Base-by-base conservation (phyloP, 2,329 filamentous ascomycete species). In the Dactylellina haptotyla region DNA sequence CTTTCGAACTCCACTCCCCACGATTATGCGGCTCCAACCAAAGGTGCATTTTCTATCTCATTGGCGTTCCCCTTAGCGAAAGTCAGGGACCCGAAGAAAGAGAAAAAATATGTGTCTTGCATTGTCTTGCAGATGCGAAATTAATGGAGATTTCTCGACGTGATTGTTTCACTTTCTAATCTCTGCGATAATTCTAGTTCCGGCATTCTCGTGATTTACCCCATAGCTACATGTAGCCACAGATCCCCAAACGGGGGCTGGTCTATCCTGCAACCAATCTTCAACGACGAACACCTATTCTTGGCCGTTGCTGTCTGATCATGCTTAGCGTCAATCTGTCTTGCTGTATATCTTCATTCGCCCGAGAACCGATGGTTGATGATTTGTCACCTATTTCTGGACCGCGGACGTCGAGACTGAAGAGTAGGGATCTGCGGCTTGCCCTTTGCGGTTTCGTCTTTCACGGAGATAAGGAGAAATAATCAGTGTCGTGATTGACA, bases 41-140 rank as follows among this genome's bases (percentile, higher is more conserved):
- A 46, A 39, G 28, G 28, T 37, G 28, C 46, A 25, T 41, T 41
- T 9, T 20, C 51, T 18, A 20, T 16, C n/a, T 41, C 10, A 23
- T 23, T 1, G 18, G 50, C 58, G 57, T 58, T 57, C 20, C 34
- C 37, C 34, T 66, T 58, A 59, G 63, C 63, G 63, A 67, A 53
- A 39, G 20, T 65, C 67, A 72, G 67, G 67, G 67, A 72, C 67
- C 58, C 48, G 45, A 51, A 14, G 37, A 57, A 2, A n/a, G n/a
- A n/a, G n/a, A n/a, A n/a, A n/a, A n/a, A n/a, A n/a, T n/a, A 20
- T 26, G 14, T 64, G 58, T 65, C 67, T 72, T 54, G 46, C 43
- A 65, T 62, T 59, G 67, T 65, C 67, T 72, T 37, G 43, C 58
- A 64, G 28, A 61, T 50, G 57, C 28, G 39, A 9, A 30, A 45